phyloP scores from a whole-genome alignment of 2,329 filamentous ascomycete genomes.

The Talaromyces sp. region DNA sequence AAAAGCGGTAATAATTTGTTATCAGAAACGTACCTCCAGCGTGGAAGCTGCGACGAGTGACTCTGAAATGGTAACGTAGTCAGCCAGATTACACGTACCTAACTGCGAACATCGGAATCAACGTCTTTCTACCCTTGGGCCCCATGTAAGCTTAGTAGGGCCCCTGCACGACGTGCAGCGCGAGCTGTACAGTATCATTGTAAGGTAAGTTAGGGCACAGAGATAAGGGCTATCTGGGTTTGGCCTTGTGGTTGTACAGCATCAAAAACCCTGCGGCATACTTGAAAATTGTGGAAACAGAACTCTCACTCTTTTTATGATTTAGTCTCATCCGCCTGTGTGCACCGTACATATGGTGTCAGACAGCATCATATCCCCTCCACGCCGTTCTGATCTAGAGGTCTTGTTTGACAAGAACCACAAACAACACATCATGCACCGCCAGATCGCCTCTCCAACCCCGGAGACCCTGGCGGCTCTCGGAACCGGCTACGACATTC shows the following conservation, averaged over 20 bases:
- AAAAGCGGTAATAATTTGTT: neutral
- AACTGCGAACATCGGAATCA: conserved; percentile 65
- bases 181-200: neutral
- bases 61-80: conserved; percentile 23
- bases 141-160: conserved; percentile 3
- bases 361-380: neutral
- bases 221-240: conserved; percentile 66
- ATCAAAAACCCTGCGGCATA: conserved; percentile 1
- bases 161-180: neutral
- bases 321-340: neutral
- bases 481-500: neutral
- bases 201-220: neutral
- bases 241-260: neutral
- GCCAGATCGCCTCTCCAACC: neutral
- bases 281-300: neutral
- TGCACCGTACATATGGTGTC: neutral
- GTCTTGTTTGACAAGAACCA: neutral
- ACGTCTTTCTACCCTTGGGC: conserved; percentile 54
- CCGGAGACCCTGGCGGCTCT: neutral
- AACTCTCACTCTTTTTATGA: neutral
- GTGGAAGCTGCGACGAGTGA: conserved; percentile 30
- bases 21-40: conserved; percentile 60
- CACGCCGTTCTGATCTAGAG: neutral
- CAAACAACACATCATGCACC: neutral
- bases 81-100: neutral